Evolutionary conservation across 345 rosid genomes (phyloP), one percentile per base, ranked within the genome.

Genomic region (Excoecaria agallocha): DNA sequence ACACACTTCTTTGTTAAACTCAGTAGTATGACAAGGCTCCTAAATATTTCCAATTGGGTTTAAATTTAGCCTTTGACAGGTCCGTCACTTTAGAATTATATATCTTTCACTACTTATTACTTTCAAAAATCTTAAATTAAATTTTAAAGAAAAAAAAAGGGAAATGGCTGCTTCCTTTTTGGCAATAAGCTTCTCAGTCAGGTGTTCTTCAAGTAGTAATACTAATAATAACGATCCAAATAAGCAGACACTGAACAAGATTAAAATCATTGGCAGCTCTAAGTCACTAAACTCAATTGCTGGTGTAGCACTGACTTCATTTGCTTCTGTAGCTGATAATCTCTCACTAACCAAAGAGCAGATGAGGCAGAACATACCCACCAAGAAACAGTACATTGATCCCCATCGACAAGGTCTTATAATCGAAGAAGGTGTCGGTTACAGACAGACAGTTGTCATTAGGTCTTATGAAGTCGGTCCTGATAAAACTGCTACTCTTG

Each of bases 391-490:
- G 83, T 77, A 72, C 5, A 88, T 90, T 7, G 94, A 90, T 69
- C 84, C 73, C 15, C 83, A 87, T 60, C 87, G 90, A 9, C 94
- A 86, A 68, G 94, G 91, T 22, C 72, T 88, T 30, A 85, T 90
- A 43, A 73, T 77, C 10, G 88, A 88, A 70, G 80, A 79, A 3
- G 90, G 89, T 5, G 85, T 86, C 5, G 90, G 86, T 1, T 88
- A 88, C 64, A 81, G 82, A 49, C 94, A 90, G 82, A 90, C 88
- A 0, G 76, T 90, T 41, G 92, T 84, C 17, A 78, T 88, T 15
- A 80, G 94, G 48, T 87, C 94, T 3, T 88, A 87, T 67, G 94
- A 88, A 81, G 94, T 88, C 46, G 94, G 94, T 17, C 77, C 89
- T 69, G 89, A 88, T 68, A 88, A 84, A 78, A 90, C 89, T 57